These are phyloP conservation scores for Peronosclerospora sorghi DNA, from an alignment of 352 stramenopile genomes.

Conservation along the genomic window DNA sequence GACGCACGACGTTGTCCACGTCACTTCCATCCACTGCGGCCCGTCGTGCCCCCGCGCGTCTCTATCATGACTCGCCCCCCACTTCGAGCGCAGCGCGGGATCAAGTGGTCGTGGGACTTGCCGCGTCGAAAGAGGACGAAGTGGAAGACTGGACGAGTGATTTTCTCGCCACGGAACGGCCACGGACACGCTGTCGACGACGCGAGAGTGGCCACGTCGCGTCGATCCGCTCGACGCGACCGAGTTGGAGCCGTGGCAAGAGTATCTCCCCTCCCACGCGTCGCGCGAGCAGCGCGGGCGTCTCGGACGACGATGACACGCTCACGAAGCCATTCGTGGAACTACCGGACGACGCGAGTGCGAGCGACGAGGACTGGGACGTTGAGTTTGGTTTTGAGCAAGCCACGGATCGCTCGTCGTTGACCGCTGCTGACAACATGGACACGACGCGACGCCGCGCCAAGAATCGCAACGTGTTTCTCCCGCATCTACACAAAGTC, in stretches of 20 bases:
- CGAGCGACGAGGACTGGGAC: constrained; percentile 52
- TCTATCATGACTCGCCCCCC: background rate
- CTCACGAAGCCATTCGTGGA: background rate
- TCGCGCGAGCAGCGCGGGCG: too few relatives aligned
- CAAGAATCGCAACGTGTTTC: constrained; percentile 79
- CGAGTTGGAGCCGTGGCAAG: constrained; percentile 11
- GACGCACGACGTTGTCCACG: too few relatives aligned
- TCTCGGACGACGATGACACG: constrained; percentile 12
- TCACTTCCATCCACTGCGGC: too few relatives aligned
- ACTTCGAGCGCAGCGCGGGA: constrained; percentile 9
- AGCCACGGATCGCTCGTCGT: constrained; percentile 13
- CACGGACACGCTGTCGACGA: constrained; percentile 19
- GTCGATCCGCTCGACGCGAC: background rate
- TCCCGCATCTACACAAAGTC: constrained; percentile 66
- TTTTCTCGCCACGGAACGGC: constrained; percentile 16
- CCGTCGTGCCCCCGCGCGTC: too few relatives aligned
- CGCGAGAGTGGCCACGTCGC: constrained; percentile 18
- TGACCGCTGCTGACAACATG: constrained; percentile 27
- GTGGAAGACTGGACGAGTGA: constrained; percentile 74
- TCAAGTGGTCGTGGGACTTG: constrained; percentile 65
- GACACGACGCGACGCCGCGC: constrained; percentile 45
- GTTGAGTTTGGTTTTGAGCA: constrained; percentile 74
- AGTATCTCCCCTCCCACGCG: constrained; percentile 26
- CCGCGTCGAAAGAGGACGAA: constrained; percentile 49
- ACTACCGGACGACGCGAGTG: constrained; percentile 3